phyloP scores from a whole-genome alignment of 805 yeast genomes.

The Monosporozyma solicola region DNA sequence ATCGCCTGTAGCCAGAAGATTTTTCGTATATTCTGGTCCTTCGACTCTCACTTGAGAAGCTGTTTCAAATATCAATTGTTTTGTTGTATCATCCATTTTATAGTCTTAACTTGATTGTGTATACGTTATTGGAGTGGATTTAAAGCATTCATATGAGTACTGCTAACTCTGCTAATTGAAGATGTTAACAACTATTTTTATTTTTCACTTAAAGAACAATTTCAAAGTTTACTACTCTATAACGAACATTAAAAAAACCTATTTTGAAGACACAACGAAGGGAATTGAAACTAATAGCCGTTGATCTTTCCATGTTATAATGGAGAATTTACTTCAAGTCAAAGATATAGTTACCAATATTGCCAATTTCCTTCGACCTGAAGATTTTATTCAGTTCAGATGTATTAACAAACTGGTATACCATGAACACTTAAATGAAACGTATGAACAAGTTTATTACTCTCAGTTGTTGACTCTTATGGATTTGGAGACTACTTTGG shows the following conservation, averaged over 20 bases:
- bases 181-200: not conserved
- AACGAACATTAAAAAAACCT: not conserved
- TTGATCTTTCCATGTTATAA: not conserved
- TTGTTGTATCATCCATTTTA: slow-evolving; percentile 28
- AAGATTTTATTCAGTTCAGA: slow-evolving; percentile 21
- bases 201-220: not conserved
- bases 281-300: not conserved
- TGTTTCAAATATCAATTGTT: slow-evolving; percentile 5
- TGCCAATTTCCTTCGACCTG: slow-evolving; percentile 15
- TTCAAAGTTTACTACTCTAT: not conserved
- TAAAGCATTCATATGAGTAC: not conserved
- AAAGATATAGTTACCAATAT: slow-evolving; percentile 17
- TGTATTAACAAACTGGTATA: slow-evolving; percentile 16
- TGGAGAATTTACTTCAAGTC: slow-evolving; percentile 22
- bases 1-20: slow-evolving; percentile 36
- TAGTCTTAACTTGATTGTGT: not conserved
- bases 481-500: slow-evolving; percentile 11
- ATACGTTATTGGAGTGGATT: not conserved
- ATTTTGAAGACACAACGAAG: not conserved
- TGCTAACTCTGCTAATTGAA: not conserved
- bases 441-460: slow-evolving; percentile 15
- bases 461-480: slow-evolving; percentile 12
- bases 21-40: slow-evolving; percentile 59
- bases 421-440: slow-evolving; percentile 11
- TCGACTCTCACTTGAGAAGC: not conserved